These are phyloP conservation scores for Lodderomyces margitis DNA, from an alignment of 1,139 yeast genomes.

Conservation along the genomic window DNA sequence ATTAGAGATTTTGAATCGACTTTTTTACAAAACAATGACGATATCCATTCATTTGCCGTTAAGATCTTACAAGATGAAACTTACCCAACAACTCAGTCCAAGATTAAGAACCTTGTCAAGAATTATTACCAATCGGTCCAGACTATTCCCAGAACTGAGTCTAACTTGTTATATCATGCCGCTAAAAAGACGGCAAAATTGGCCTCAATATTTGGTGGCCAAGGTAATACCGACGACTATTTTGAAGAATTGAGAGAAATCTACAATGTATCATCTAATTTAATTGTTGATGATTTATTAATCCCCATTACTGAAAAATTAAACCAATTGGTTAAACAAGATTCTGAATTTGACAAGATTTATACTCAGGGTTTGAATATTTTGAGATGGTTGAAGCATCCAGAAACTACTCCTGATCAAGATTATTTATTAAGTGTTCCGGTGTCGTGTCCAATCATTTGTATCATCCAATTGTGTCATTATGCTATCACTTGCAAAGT, in stretches of 20 bases:
- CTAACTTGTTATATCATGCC: conserved; percentile 53
- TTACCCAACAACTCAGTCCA: conserved; percentile 64
- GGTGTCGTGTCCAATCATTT: conserved; percentile 92
- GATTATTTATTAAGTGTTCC: conserved; percentile 91
- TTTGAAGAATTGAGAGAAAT: conserved; percentile 93
- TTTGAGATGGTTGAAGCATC: conserved; percentile 79
- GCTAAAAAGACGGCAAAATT: conserved; percentile 50
- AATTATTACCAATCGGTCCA: conserved; percentile 60
- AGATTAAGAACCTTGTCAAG: conserved; percentile 72
- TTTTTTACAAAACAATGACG: conserved; percentile 57
- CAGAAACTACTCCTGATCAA: conserved; percentile 84
- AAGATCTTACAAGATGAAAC: conserved; percentile 51
- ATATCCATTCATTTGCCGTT: conserved; percentile 89
- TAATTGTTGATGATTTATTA: conserved; percentile 74
- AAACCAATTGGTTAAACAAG: conserved; percentile 64
- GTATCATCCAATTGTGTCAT: conserved; percentile 92
- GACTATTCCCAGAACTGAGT: conserved; percentile 40
- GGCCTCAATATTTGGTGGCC: conserved; percentile 95
- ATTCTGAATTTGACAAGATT: conserved; percentile 79
- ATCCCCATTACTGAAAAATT: conserved; percentile 67
- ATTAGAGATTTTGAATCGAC: conserved; percentile 81
- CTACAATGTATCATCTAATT: conserved; percentile 71
- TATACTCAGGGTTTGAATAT: conserved; percentile 93
- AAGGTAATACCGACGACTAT: conserved; percentile 97
- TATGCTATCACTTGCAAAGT: conserved; percentile 84